Evolutionary conservation across 73 alveolate genomes (phyloP).

Genomic region (Stentor coeruleus): DNA sequence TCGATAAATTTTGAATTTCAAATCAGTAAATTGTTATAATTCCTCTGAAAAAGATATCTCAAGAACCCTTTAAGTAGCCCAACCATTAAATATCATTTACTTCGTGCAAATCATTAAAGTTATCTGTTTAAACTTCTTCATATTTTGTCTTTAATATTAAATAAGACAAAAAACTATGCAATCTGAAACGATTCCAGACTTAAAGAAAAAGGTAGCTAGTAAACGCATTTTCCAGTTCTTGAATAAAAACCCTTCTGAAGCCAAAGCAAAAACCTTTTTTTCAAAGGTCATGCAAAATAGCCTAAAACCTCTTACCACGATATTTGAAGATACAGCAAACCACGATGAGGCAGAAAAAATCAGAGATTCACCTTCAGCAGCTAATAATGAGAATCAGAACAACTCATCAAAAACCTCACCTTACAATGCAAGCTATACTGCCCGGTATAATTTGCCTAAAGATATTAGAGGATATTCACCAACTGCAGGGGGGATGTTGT

Average conservation of each 20-base stretch:
- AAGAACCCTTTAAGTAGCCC: too few relatives aligned
- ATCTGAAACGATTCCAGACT: background rate
- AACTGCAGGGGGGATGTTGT: background rate
- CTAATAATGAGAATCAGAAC: background rate
- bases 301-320: background rate
- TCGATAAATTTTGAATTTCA: too few relatives aligned
- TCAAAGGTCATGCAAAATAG: background rate
- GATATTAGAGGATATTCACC: constrained; percentile 1
- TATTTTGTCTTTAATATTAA: background rate
- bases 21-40: too few relatives aligned
- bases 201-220: background rate
- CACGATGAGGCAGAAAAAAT: background rate
- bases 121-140: background rate
- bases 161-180: too few relatives aligned
- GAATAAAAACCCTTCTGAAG: background rate
- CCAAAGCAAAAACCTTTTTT: background rate
- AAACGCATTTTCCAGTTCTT: background rate
- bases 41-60: too few relatives aligned
- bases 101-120: too few relatives aligned
- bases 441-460: background rate
- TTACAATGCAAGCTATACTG: background rate
- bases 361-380: background rate
- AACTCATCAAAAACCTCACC: background rate
- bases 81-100: background rate
- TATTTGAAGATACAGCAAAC: background rate